A percentile compares a stretch with the other conserved stretches of the same genome.
These are phyloP conservation scores for Cryphonectria naterciae DNA, from an alignment of 2,329 filamentous ascomycete species.

Conservation along the genomic window DNA sequence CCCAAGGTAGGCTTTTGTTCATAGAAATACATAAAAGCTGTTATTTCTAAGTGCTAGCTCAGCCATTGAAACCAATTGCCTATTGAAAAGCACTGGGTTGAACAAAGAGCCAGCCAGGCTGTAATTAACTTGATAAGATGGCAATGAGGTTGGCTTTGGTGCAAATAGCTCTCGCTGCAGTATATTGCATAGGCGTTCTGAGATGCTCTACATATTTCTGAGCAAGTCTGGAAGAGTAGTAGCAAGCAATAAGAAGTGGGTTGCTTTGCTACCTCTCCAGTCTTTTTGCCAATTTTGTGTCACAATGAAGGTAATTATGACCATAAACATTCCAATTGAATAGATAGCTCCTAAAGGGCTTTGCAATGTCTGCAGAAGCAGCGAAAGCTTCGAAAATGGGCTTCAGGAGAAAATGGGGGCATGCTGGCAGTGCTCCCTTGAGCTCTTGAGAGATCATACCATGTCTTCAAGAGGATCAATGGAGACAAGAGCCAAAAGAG, in stretches of 20 bases:
- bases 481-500: background rate
- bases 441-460: too few species aligned
- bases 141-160: background rate
- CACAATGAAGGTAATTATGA: too few species aligned
- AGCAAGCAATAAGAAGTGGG: background rate
- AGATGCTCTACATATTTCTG: background rate
- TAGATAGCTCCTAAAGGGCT: too few species aligned
- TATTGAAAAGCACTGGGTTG: background rate
- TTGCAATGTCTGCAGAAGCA: too few species aligned
- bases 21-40: background rate
- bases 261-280: background rate
- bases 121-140: background rate
- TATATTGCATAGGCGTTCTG: background rate
- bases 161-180: background rate
- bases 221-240: background rate
- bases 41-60: background rate
- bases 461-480: too few species aligned
- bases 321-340: too few species aligned
- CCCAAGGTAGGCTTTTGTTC: background rate
- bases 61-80: background rate
- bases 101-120: background rate
- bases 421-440: too few species aligned
- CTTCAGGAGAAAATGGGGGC: too few species aligned
- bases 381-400: too few species aligned
- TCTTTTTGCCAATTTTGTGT: too few species aligned